Evolutionary conservation across 1,284 basidiomycete genomes (phyloP).

Genomic region (Takashimella tepidaria): DNA sequence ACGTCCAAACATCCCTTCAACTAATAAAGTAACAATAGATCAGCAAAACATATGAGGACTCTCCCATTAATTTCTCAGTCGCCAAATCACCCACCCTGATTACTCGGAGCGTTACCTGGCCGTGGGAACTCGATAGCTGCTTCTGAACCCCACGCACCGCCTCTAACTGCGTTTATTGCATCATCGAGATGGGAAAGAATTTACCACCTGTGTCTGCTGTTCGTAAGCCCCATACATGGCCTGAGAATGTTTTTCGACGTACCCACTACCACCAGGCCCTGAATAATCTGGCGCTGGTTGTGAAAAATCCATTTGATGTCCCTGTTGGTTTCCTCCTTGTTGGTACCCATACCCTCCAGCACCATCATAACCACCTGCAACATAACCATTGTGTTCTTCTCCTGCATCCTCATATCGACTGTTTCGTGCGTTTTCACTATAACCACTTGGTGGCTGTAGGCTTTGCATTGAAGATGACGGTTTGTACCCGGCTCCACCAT

Average conservation of each 20-base stretch:
- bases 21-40: no score
- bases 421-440: neutral
- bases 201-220: neutral
- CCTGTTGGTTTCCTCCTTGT: slow-evolving; percentile 1
- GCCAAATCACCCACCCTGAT: no score
- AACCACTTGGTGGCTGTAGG: neutral
- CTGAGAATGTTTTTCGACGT: neutral
- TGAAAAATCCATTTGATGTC: neutral
- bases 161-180: no score
- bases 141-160: no score
- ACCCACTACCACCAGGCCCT: neutral
- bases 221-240: neutral
- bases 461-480: slow-evolving; percentile 1
- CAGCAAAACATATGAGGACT: no score
- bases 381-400: slow-evolving; percentile 4
- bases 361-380: neutral
- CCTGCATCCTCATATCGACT: neutral
- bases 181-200: no score
- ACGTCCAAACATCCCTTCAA: no score
- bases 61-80: no score
- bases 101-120: no score
- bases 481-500: neutral
- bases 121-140: no score
- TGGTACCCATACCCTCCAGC: slow-evolving; percentile 11
- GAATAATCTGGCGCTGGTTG: neutral